Conservation (phyloP, 2,329 filamentous ascomycete genomes). For the Aspergillus latus region DNA sequence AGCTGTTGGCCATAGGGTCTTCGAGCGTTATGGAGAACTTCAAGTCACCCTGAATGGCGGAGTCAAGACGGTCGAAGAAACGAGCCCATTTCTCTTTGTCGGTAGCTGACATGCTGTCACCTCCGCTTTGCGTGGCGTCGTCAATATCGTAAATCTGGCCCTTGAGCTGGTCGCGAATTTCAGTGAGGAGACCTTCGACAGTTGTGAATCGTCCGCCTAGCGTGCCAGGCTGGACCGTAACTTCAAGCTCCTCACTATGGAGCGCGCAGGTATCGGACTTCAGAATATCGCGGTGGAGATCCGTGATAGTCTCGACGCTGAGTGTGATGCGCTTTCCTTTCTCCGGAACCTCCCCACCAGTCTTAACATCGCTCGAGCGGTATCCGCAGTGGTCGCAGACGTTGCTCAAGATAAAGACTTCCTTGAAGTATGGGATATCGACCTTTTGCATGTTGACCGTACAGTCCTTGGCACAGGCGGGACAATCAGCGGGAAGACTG, state of each 20-base stretch:
- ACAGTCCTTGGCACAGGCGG: constrained; percentile 82
- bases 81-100: constrained; percentile 71
- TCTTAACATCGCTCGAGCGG: constrained; percentile 96
- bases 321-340: constrained; percentile 82
- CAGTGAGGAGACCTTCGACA: constrained; percentile 86
- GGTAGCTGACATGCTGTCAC: constrained; percentile 70
- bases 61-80: constrained; percentile 76
- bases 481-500: constrained; percentile 86
- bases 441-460: constrained; percentile 98
- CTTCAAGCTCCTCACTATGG: constrained; percentile 79
- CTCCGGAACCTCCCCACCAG: constrained; percentile 85
- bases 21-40: constrained; percentile 80
- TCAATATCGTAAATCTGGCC: constrained; percentile 80
- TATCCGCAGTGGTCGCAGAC: constrained; percentile 91
- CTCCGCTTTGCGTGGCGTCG: constrained; percentile 58
- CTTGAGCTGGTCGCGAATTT: constrained; percentile 86
- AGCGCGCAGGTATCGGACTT: constrained; percentile 93
- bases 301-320: constrained; percentile 64
- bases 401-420: constrained; percentile 94
- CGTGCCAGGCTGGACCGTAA: constrained; percentile 88
- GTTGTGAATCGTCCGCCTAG: constrained; percentile 96
- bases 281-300: constrained; percentile 88
- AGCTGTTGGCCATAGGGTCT: constrained; percentile 89
- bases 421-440: constrained; percentile 96
- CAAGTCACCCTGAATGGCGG: constrained; percentile 75